These are phyloP conservation scores for Camelina hispida DNA, from an alignment of 345 rosid species.

Conservation along the genomic window DNA sequence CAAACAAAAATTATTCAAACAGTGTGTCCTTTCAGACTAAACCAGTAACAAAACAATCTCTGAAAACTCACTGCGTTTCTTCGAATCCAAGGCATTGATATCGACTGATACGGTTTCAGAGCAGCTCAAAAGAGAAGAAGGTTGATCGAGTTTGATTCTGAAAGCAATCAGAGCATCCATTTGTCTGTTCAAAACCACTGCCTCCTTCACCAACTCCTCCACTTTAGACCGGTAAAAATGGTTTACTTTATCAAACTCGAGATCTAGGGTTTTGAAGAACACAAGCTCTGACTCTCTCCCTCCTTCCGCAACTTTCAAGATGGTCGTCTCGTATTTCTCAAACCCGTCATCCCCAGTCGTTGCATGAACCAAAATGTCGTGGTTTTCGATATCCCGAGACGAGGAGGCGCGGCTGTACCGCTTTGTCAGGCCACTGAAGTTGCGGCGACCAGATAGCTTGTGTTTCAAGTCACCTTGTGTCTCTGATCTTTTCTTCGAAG, in stretches of 20 bases:
- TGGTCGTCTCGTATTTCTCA: constrained; percentile 39
- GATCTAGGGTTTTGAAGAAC: constrained; percentile 52
- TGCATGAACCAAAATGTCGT: constrained; percentile 41
- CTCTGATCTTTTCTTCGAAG: constrained; percentile 42
- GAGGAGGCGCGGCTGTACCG: constrained; percentile 36
- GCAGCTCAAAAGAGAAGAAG: constrained; percentile 38
- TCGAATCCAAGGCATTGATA: constrained; percentile 26
- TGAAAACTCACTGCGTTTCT: constrained; percentile 32
- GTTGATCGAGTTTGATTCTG: constrained; percentile 61
- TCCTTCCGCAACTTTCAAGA: constrained; percentile 42
- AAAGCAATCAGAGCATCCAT: constrained; percentile 64
- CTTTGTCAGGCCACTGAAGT: constrained; percentile 50
- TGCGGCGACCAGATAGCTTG: constrained; percentile 38
- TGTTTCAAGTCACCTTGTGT: constrained; percentile 36
- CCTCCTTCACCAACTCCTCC: constrained; percentile 42
- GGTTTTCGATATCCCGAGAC: constrained; percentile 11
- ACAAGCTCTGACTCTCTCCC: constrained; percentile 53
- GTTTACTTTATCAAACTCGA: constrained; percentile 49
- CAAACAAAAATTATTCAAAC: background rate
- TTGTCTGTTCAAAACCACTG: constrained; percentile 42
- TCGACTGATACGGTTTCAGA: constrained; percentile 38
- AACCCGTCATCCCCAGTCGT: constrained; percentile 42
- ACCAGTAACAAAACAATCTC: background rate
- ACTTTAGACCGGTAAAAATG: constrained; percentile 44
- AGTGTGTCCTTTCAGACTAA: background rate